Conservation (phyloP, 805 yeast genomes). For the Teunomyces aglyptinius region DNA sequence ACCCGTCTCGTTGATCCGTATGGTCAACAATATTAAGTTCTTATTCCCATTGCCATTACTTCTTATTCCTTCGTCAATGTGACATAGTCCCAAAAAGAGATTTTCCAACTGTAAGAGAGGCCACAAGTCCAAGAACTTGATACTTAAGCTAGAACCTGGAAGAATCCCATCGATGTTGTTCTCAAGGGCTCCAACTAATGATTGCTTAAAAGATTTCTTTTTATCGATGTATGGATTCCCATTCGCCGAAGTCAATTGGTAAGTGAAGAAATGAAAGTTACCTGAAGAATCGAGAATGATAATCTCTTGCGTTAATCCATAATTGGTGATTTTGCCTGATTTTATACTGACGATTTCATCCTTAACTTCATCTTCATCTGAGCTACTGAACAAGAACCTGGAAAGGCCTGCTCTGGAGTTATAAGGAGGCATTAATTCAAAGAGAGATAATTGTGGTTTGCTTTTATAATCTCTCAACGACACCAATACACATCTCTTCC, state of each 20-base stretch:
- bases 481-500: constrained; percentile 62
- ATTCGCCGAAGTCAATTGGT: constrained; percentile 27
- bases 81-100: constrained; percentile 42
- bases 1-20: constrained; percentile 50
- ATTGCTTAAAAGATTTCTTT: constrained; percentile 28
- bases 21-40: constrained; percentile 49
- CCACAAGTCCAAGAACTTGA: constrained; percentile 63
- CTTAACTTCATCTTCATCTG: constrained; percentile 11
- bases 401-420: constrained; percentile 2
- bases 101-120: constrained; percentile 36
- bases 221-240: constrained; percentile 28
- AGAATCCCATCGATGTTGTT: constrained; percentile 39
- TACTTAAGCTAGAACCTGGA: constrained; percentile 46
- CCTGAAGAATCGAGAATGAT: constrained; percentile 48
- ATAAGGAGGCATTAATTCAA: constrained; percentile 25
- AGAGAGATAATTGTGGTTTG: constrained; percentile 46
- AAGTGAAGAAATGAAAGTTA: constrained; percentile 27
- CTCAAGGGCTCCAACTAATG: constrained; percentile 27
- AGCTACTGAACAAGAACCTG: constrained; percentile 9
- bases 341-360: constrained; percentile 59
- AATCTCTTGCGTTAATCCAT: constrained; percentile 44
- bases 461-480: constrained; percentile 68
- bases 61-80: constrained; percentile 15
- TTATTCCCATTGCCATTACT: constrained; percentile 14
- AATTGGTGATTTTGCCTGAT: constrained; percentile 50